Evolutionary conservation across 2,329 filamentous ascomycete genomes (phyloP), one percentile per base, ranked within the genome.

Genomic region (Tolypocladium endophyticum): DNA sequence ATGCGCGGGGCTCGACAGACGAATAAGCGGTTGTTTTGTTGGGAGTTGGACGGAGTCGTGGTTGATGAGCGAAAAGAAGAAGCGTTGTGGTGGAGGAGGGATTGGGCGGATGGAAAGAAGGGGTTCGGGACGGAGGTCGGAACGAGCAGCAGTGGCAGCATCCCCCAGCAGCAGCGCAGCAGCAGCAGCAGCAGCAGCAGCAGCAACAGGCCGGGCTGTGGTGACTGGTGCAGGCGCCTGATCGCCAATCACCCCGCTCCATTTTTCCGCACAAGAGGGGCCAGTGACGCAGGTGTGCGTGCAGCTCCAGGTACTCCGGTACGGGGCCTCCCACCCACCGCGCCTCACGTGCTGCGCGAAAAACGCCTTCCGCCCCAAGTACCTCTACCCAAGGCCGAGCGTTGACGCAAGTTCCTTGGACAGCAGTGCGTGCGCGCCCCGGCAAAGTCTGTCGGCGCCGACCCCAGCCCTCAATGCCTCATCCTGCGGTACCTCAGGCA

Each of bases 51-150:
- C 36, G 50, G 50, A 65, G 66, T 66, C 66, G 65, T 65, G 67
- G 63, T 67, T 68, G 70, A 68, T 66, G 66, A 68, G 64, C 62
- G 68, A 69, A 71, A 72, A 68, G 69, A 67, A 59, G 57, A 59
- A 55, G 58, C 58, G 58, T 47, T 47, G 55, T 30, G 39, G 39
- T 38, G 53, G 41, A 55, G 53, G 41, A 55, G n/a, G 57, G 57
- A 58, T 50, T 65, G 64, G 64, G 63, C 61, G 63, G 61, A 67
- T 65, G 64, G 69, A 68, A 69, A 65, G 47, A 47, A 68, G 69
- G 69, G 70, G 67, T 62, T 67, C 65, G 63, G 65, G 62, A 59
- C 63, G 60, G 64, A 61, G 65, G 64, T 64, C 64, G 61, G 61
- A 60, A 61, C 60, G 62, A 64, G 58, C 59, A 61, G 56, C 25